Conservation (phyloP, 208 protist genomes). For the Wallacemonas sp. region DNA sequence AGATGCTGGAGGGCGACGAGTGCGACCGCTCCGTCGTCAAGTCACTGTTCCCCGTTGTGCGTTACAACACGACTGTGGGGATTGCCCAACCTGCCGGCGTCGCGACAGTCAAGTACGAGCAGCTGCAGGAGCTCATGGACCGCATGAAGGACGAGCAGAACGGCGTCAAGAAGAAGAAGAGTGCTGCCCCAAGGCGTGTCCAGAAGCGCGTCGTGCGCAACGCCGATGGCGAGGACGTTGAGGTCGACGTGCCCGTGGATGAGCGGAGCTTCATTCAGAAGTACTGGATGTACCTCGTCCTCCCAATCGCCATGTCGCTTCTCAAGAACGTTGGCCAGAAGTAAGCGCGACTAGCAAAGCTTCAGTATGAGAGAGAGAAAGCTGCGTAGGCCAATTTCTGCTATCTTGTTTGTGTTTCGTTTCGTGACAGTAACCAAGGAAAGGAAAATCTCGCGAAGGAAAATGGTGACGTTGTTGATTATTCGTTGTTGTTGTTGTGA, state of each 20-base stretch:
- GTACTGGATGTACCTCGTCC: constrained; percentile 87
- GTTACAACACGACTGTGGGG: constrained; percentile 37
- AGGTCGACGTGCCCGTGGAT: constrained; percentile 70
- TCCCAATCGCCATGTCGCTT: constrained; percentile 66
- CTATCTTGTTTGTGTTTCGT: constrained; percentile 4
- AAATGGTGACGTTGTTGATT: not conserved
- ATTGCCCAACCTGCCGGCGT: constrained; percentile 40
- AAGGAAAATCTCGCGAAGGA: constrained; percentile 8
- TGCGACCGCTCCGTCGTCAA: constrained; percentile 81
- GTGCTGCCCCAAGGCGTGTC: constrained; percentile 20
- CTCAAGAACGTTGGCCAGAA: constrained; percentile 50
- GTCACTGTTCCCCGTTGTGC: constrained; percentile 80
- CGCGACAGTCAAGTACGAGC: constrained; percentile 68
- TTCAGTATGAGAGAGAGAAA: too few species aligned
- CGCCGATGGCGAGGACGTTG: constrained; percentile 52
- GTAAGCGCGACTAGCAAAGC: constrained; percentile 29
- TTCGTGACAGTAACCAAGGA: too few species aligned
- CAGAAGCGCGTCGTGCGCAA: constrained; percentile 44
- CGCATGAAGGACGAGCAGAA: constrained; percentile 9
- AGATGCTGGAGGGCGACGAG: constrained; percentile 82
- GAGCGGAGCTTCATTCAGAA: constrained; percentile 85
- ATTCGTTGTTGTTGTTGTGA: constrained; percentile 7
- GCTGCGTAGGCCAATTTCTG: too few species aligned
- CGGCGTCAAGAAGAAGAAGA: constrained; percentile 22
- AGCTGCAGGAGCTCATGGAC: constrained; percentile 44